These are phyloP conservation scores for Kuraishia capsulata DNA, from an alignment of 805 yeast species.

Conservation along the genomic window DNA sequence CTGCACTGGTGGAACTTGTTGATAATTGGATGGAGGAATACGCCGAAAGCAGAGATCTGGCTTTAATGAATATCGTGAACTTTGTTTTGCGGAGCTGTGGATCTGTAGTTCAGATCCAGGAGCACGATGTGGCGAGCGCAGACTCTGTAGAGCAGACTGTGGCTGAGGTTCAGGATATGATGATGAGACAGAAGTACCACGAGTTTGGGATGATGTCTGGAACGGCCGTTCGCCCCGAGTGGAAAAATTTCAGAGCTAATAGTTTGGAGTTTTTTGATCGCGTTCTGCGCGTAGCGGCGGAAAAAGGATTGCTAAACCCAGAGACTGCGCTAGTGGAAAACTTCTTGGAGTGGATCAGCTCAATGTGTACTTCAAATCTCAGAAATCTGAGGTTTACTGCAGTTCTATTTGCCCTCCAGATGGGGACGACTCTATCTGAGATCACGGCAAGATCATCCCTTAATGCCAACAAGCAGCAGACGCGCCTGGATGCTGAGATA, in stretches of 20 bases:
- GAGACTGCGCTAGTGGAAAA: constrained; percentile 38
- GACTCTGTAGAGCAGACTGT: constrained; percentile 63
- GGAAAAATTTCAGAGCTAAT: constrained; percentile 42
- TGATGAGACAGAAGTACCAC: constrained; percentile 50
- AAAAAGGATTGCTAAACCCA: constrained; percentile 49
- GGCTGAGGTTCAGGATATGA: constrained; percentile 58
- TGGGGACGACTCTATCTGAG: constrained; percentile 54
- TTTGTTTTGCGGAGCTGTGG: constrained; percentile 66
- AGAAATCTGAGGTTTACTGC: constrained; percentile 67
- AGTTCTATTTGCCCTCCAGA: constrained; percentile 45
- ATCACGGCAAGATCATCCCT: constrained; percentile 28
- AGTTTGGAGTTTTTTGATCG: constrained; percentile 46
- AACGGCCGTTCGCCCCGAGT: constrained; percentile 34
- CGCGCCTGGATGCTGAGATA: constrained; percentile 27
- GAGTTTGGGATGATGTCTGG: constrained; percentile 51
- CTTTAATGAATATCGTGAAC: constrained; percentile 59
- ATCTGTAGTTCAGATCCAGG: constrained; percentile 52
- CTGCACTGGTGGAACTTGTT: constrained; percentile 42
- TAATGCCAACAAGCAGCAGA: constrained; percentile 31
- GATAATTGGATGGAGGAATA: constrained; percentile 52
- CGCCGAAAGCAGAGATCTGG: constrained; percentile 29
- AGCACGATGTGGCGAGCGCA: constrained; percentile 55
- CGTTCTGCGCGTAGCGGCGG: constrained; percentile 45
- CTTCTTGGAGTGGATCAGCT: constrained; percentile 65
- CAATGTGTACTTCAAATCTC: constrained; percentile 59